A percentile compares a stretch with the other conserved stretches of the same genome.
Evolutionary conservation across 805 yeast genomes (phyloP).

Genomic region (Pichia membranifaciens): DNA sequence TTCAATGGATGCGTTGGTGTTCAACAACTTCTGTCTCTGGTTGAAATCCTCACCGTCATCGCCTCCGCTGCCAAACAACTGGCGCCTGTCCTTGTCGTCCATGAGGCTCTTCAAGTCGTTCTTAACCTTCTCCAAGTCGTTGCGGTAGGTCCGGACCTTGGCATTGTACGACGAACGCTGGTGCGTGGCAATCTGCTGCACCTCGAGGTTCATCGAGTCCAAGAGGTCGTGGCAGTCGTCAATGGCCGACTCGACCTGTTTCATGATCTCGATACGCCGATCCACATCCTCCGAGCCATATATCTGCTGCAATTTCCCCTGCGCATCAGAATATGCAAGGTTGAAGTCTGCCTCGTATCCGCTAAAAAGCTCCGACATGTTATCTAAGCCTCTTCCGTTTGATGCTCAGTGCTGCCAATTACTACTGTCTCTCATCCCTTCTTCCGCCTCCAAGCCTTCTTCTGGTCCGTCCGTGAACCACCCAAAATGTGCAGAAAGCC

Average conservation of each 20-base stretch:
- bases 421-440: no score
- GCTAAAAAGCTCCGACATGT: constrained; percentile 47
- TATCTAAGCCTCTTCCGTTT: no score
- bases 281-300: constrained; percentile 40
- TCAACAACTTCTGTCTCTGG: constrained; percentile 77
- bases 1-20: constrained; percentile 74
- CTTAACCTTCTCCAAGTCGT: constrained; percentile 54
- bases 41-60: constrained; percentile 36
- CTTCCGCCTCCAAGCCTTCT: no score
- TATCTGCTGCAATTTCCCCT: constrained; percentile 54
- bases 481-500: not conserved
- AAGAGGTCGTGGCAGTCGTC: constrained; percentile 77
- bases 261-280: constrained; percentile 48
- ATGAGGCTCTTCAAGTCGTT: constrained; percentile 46
- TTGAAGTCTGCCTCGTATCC: constrained; percentile 69
- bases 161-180: constrained; percentile 67
- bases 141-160: constrained; percentile 65
- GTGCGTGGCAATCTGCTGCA: constrained; percentile 74
- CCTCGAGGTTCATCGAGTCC: constrained; percentile 85
- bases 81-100: constrained; percentile 68
- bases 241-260: constrained; percentile 57
- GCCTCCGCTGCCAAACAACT: constrained; percentile 58
- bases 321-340: constrained; percentile 63
- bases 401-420: no score
- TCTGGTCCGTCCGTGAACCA: no score